Evolutionary conservation across 139 green algal species (phyloP), one percentile per base, ranked within the genome.

Genomic region (Chlorella sp.): DNA sequence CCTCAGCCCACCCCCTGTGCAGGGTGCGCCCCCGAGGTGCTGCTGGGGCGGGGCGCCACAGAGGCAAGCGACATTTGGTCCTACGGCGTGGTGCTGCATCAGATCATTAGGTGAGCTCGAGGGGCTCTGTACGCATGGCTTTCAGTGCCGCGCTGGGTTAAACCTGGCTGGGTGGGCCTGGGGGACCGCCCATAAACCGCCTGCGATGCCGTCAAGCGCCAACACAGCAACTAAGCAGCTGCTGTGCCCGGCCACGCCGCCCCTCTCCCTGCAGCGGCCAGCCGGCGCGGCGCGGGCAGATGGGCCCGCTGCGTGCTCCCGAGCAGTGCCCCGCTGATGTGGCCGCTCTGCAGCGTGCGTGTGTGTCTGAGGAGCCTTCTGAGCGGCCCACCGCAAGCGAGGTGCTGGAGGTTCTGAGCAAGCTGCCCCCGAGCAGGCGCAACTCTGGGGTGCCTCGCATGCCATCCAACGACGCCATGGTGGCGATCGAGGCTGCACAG

Each of bases 1-100:
- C 44, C 32, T 30, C 67, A 1, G 6, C n/a, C 18, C 20, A 25
- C n/a, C 25, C 5, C 12, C n/a, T 5, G 12, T 75, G 23, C 69
- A 44, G 11, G 41, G 32, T 44, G 25, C 44, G 69, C 41, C 41
- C 18, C 15, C 1, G 44, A 80, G 74, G 21, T 80, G 47, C 51
- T 80, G 17, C 18, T 80, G 74, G 74, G 74, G n/a, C 74, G 74
- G 9, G 74, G 74, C n/a, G 74, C 47, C 30, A 68, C 74, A 2
- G 74, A 65, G 20, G 64, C 64, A 30, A 68, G 47, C 47, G 74
- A 80, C 30, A 68, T 80, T 16, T 79, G 60, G 28, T 64, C 28
- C 17, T 62, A 44, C 60, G 41, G 44, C 72, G 26, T 78, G 36
- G 16, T 78, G 9, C 25, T 62, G 71, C 28, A 38, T 17, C 25